Evolutionary conservation across 306 rosid species (phyloP), one percentile per base, ranked within the genome.

Genomic region (Dalbergia cochinchinensis): DNA sequence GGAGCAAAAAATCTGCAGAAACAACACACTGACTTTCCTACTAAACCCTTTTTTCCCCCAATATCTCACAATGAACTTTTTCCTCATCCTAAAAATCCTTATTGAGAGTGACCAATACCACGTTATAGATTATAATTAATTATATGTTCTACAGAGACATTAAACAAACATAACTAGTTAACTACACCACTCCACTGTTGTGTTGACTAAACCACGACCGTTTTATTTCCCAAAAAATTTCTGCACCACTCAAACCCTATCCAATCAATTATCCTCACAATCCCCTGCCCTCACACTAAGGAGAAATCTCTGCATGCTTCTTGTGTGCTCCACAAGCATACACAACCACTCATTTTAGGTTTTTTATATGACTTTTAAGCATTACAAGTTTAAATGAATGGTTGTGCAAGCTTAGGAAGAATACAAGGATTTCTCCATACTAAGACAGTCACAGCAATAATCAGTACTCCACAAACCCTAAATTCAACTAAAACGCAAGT

Each of bases 401-500:
- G 31, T 26, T 26, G 31, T 26, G 31, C 31, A 26, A 26, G 3
- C 1, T 26, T 26, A 1, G 2, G 31, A 26, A 26, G 31, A 26
- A 26, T 26, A 26, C 31, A 26, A 26, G 31, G 2, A 26, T 26
- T 26, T 26, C 31, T 1, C 31, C 31, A 26, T 26, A 26, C 31
- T 26, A 1, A 26, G 31, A 26, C 31, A 26, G 3, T 26, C 31
- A 26, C 31, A 26, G 3, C n/a, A 34, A n/a, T 6, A 68, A 20
- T 20, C 71, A 51, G 34, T 34, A 61, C 78, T 74, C 76, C 0
- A 62, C 34, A 69, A 75, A 70, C 68, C 44, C 71, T 22, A 71
- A 76, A 65, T 65, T 44, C 51, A 53, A 63, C 69, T 26, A 11
- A 60, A 73, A 53, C 6, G 55, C 58, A 80, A 76, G 70, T 1